Percentiles rank a stretch among this genome's conserved stretches.
Conservation (phyloP, 345 rosid species). For the Moringa oleifera region DNA sequence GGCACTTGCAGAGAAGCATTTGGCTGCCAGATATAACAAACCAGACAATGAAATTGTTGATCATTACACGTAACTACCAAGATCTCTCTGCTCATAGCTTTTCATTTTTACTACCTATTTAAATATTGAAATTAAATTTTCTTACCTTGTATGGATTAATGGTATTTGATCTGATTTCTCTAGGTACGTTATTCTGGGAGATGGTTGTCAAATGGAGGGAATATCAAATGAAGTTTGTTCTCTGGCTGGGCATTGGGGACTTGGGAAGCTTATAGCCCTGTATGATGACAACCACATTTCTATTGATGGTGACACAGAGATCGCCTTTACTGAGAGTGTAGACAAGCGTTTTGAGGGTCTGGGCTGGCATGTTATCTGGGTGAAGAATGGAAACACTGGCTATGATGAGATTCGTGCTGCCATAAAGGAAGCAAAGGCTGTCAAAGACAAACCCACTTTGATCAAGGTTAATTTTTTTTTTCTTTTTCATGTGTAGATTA, state of each 20-base stretch:
- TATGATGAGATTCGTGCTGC: conserved; percentile 78
- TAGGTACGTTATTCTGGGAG: conserved; percentile 65
- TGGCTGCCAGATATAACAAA: conserved; percentile 82
- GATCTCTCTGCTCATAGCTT: neutral
- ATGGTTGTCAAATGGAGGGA: conserved; percentile 91
- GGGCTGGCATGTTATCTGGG: conserved; percentile 93
- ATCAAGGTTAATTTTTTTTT: conserved; percentile 49
- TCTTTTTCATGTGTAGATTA: neutral
- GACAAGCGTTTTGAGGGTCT: conserved; percentile 73
- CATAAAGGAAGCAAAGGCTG: conserved; percentile 73
- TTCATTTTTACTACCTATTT: neutral
- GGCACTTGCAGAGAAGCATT: conserved; percentile 81
- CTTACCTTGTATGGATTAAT: neutral
- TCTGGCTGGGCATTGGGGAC: conserved; percentile 86
- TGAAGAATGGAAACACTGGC: conserved; percentile 84
- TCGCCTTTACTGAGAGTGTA: conserved; percentile 78
- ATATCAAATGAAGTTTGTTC: conserved; percentile 73
- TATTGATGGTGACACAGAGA: conserved; percentile 79
- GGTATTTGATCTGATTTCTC: conserved; percentile 4
- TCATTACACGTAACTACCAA: conserved; percentile 51
- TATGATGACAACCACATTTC: conserved; percentile 91
- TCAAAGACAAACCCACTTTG: conserved; percentile 72
- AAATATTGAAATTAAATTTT: neutral
- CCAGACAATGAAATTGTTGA: conserved; percentile 64
- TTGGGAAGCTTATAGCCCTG: conserved; percentile 79